Percentiles rank a stretch among this genome's conserved stretches.
Conservation (phyloP, 1,284 basidiomycete genomes). For the Tranzscheliella williamsii region DNA sequence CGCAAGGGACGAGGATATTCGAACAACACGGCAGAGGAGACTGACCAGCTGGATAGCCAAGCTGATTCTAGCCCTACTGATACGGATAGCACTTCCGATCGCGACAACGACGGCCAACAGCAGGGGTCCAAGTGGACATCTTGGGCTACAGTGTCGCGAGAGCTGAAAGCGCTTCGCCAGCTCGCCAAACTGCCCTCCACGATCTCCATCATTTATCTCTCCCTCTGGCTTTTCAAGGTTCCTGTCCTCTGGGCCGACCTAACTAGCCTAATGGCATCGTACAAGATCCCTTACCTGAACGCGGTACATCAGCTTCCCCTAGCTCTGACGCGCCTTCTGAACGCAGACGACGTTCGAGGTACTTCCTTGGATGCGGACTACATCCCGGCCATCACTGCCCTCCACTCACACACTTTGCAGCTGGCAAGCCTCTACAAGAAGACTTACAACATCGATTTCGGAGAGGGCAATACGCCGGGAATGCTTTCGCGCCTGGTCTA, state of each 20-base stretch:
- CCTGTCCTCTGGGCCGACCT: constrained; percentile 46
- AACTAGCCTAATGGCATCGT: constrained; percentile 68
- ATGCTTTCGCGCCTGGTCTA: constrained; percentile 78
- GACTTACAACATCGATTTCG: constrained; percentile 69
- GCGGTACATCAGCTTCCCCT: constrained; percentile 70
- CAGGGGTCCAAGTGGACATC: not conserved
- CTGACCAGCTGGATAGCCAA: not conserved
- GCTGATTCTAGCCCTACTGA: no score
- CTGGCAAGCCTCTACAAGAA: constrained; percentile 69
- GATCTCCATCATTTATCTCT: constrained; percentile 43
- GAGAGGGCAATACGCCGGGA: constrained; percentile 77
- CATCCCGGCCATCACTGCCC: constrained; percentile 67
- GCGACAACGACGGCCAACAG: not conserved
- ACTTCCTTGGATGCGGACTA: constrained; percentile 64
- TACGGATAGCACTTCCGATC: no score
- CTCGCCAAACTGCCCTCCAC: constrained; percentile 30
- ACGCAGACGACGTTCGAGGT: constrained; percentile 30
- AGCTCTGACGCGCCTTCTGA: constrained; percentile 72
- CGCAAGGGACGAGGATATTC: not conserved
- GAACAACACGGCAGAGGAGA: not conserved
- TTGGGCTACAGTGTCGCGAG: not conserved
- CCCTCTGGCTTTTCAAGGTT: constrained; percentile 38
- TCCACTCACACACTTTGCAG: constrained; percentile 71
- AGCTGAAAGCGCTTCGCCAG: constrained; percentile 1
- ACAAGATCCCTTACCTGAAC: constrained; percentile 81